phyloP scores from a whole-genome alignment of 805 yeast genomes.

The Candida insectalens region DNA sequence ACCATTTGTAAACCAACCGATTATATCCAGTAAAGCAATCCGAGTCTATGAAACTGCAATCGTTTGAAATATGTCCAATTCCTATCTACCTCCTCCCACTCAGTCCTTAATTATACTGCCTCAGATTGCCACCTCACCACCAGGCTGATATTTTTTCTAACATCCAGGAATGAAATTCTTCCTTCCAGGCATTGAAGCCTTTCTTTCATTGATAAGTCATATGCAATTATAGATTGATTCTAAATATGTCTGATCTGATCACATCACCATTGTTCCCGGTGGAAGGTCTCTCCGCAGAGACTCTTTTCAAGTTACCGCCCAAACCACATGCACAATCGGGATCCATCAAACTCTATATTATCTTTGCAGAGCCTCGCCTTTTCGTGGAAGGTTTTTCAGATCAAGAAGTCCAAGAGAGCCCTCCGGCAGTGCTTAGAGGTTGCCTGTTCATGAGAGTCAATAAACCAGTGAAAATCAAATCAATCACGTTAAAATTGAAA shows the following conservation, averaged over 20 bases:
- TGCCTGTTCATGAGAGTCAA: conserved; percentile 58
- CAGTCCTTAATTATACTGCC: too few species aligned
- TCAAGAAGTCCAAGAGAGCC: conserved; percentile 50
- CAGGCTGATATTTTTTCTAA: too few species aligned
- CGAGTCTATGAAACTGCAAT: too few species aligned
- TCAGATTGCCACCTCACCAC: too few species aligned
- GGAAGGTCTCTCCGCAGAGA: conserved; percentile 26
- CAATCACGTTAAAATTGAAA: conserved; percentile 48
- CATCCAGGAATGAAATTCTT: too few species aligned
- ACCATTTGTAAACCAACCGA: too few species aligned
- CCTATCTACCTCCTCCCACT: too few species aligned
- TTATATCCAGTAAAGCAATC: too few species aligned
- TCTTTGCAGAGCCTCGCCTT: conserved; percentile 70
- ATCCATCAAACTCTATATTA: conserved; percentile 59
- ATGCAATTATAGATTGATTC: too few species aligned
- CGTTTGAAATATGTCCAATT: too few species aligned
- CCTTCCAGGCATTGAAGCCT: too few species aligned
- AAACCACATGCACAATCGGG: conserved; percentile 53
- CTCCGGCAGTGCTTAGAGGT: conserved; percentile 79
- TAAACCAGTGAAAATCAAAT: conserved; percentile 64
- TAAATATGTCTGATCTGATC: conserved; percentile 3
- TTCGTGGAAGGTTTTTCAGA: conserved; percentile 76
- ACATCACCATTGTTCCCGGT: conserved; percentile 39
- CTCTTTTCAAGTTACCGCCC: conserved; percentile 39
- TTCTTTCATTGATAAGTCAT: too few species aligned